Evolutionary conservation across 768 basidiomycete genomes (phyloP).

Genomic region (Mycena albidolilacea): DNA sequence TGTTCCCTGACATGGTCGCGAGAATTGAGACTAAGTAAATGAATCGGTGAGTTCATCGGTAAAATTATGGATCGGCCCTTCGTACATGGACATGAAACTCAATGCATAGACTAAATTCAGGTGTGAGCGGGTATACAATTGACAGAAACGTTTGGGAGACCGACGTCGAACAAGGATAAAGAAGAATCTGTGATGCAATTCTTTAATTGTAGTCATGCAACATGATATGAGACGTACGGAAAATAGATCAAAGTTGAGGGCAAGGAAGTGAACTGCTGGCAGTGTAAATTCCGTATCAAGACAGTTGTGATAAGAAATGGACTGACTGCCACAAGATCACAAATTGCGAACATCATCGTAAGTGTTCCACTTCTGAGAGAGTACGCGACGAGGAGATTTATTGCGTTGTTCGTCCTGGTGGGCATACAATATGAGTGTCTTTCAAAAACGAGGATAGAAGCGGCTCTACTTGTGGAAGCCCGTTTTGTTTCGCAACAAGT

Average conservation of each 20-base stretch:
- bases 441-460: not conserved
- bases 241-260: constrained; percentile 7
- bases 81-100: constrained; percentile 24
- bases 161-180: constrained; percentile 18
- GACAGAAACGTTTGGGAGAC: not conserved
- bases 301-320: not conserved
- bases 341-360: constrained; percentile 10
- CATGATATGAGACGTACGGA: constrained; percentile 14
- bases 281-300: not conserved
- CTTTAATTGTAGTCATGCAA: not conserved
- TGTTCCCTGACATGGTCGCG: constrained; percentile 26
- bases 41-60: constrained; percentile 7
- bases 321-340: not conserved
- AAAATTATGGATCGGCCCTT: not conserved
- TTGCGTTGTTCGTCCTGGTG: constrained; percentile 14
- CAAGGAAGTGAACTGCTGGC: not conserved
- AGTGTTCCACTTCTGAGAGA: constrained; percentile 7
- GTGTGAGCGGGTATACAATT: constrained; percentile 1
- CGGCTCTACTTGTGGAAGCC: too few relatives aligned
- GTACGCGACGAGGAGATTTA: constrained; percentile 16
- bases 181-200: constrained; percentile 4
- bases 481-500: constrained; percentile 16
- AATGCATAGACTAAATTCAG: constrained; percentile 13
- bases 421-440: constrained; percentile 11
- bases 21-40: constrained; percentile 16